phyloP scores from a whole-genome alignment of 2,329 filamentous ascomycete species.

The Chaetothyriales sp. region DNA sequence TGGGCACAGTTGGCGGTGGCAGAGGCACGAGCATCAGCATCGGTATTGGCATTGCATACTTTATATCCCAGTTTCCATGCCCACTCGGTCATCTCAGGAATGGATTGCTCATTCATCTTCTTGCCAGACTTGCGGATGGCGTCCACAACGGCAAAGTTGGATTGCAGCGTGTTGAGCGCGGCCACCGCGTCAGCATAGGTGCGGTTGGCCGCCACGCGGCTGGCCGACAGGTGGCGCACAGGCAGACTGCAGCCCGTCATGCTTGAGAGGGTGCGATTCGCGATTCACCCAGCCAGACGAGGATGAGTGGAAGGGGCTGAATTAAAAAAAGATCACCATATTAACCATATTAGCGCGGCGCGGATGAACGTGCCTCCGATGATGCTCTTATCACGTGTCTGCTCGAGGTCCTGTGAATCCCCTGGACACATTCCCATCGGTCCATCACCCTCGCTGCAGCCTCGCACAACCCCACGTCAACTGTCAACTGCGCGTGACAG shows the following conservation, averaged over 20 bases:
- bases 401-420: no score
- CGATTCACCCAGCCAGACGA: no score
- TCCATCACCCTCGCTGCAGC: no score
- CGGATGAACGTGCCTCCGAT: neutral
- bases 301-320: neutral
- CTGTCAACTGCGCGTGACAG: no score
- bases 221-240: neutral
- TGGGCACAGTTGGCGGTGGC: neutral
- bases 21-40: neutral
- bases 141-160: constrained; percentile 66
- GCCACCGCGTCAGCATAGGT: constrained; percentile 46
- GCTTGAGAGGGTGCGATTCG: no score
- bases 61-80: constrained; percentile 61
- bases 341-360: neutral
- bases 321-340: neutral
- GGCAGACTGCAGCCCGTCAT: no score
- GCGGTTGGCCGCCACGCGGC: neutral
- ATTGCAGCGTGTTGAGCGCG: constrained; percentile 62
- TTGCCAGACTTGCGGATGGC: constrained; percentile 61
- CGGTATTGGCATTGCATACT: constrained; percentile 32
- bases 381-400: neutral
- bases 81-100: constrained; percentile 74
- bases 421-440: no score
- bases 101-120: constrained; percentile 58
- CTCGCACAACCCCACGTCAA: no score